A percentile compares a stretch with the other conserved stretches of the same genome.
Evolutionary conservation across 2,329 filamentous ascomycete genomes (phyloP).

Genomic region (Diaporthe australafricana): DNA sequence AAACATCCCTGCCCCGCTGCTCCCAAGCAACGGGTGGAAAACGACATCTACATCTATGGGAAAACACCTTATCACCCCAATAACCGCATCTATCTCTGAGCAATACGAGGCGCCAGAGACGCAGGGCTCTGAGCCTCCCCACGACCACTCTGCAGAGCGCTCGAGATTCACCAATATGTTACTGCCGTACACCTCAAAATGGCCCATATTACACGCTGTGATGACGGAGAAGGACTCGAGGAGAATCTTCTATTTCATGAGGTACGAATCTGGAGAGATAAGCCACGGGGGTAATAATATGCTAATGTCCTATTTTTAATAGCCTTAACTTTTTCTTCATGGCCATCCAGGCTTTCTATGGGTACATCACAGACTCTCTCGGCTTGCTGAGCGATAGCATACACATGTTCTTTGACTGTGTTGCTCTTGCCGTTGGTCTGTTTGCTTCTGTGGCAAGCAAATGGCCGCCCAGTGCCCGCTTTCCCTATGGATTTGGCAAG

Average conservation of each 20-base stretch:
- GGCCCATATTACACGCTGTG: slow-evolving; percentile 86
- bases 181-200: slow-evolving; percentile 75
- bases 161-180: slow-evolving; percentile 80
- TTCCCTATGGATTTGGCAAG: slow-evolving; percentile 96
- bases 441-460: slow-evolving; percentile 95
- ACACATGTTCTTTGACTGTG: slow-evolving; percentile 99
- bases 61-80: slow-evolving; percentile 51
- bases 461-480: slow-evolving; percentile 89
- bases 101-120: slow-evolving; percentile 46
- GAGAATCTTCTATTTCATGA: slow-evolving; percentile 97
- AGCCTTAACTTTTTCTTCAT: slow-evolving; percentile 96
- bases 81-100: slow-evolving; percentile 43
- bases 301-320: slow-evolving; percentile 23
- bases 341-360: slow-evolving; percentile 93
- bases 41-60: slow-evolving; percentile 54
- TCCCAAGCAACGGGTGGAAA: slow-evolving; percentile 53
- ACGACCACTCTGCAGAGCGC: slow-evolving; percentile 58
- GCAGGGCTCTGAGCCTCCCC: slow-evolving; percentile 39
- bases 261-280: slow-evolving; percentile 63
- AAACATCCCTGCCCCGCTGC: slow-evolving; percentile 47
- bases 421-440: slow-evolving; percentile 89
- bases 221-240: slow-evolving; percentile 92
- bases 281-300: not conserved
- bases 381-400: slow-evolving; percentile 97
- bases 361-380: slow-evolving; percentile 91